Conservation (phyloP, 2,329 filamentous ascomycete genomes). For the Pseudohalonectria lignicola region DNA sequence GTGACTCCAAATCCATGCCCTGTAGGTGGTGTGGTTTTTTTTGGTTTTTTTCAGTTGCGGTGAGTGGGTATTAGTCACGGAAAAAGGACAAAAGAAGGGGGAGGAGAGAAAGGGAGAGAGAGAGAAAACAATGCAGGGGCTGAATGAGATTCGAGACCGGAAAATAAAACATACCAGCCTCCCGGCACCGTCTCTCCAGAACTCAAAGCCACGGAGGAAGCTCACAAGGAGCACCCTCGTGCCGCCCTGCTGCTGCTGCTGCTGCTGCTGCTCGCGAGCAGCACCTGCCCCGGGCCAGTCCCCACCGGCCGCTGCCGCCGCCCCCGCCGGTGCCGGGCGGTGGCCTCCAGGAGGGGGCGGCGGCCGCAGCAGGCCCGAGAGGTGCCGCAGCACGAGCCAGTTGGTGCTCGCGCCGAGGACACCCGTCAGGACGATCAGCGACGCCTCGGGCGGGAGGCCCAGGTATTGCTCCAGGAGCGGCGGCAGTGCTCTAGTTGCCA, state of each 20-base stretch:
- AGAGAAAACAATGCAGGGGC: too few species aligned
- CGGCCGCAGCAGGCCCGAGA: constrained; percentile 19
- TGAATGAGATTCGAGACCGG: too few species aligned
- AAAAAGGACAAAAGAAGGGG: too few species aligned
- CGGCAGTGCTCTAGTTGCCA: constrained; percentile 26
- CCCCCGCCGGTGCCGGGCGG: too few species aligned
- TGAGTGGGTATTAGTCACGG: too few species aligned
- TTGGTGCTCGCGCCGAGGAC: constrained; percentile 54
- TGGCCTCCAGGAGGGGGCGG: too few species aligned
- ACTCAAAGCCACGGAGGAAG: constrained; percentile 67
- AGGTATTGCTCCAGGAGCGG: constrained; percentile 56
- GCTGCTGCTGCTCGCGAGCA: too few species aligned
- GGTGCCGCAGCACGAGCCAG: constrained; percentile 51
- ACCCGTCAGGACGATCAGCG: constrained; percentile 56
- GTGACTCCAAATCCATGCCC: constrained; percentile 60
- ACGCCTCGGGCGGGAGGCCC: constrained; percentile 41
- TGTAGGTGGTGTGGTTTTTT: constrained; percentile 15
- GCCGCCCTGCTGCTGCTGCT: too few species aligned
- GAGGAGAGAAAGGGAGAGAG: constrained; percentile 3
- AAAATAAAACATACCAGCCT: constrained; percentile 44
- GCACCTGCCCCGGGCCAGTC: too few species aligned
- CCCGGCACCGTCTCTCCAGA: constrained; percentile 64
- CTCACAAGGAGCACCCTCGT: constrained; percentile 70
- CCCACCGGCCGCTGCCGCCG: too few species aligned
- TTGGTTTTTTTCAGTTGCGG: not conserved